A percentile compares a stretch with the other conserved stretches of the same genome.
Evolutionary conservation across 257 asterid species (phyloP).

Genomic region (Handroanthus guayacan): DNA sequence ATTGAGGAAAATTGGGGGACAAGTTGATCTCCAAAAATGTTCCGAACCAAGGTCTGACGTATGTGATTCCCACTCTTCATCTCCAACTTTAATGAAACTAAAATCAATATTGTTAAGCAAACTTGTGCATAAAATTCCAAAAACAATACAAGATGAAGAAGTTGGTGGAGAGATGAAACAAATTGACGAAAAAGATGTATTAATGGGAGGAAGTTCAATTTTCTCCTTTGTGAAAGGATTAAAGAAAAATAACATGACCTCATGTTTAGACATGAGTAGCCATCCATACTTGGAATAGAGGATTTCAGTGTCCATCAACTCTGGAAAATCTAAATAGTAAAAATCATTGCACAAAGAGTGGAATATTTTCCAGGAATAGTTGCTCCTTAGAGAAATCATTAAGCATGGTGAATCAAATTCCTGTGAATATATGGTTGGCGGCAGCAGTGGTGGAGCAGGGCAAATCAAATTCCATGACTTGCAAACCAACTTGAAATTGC

Average conservation of each 20-base stretch:
- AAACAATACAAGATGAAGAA: neutral
- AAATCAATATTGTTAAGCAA: fast-evolving
- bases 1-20: neutral
- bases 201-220: neutral
- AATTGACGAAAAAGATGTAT: neutral
- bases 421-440: too few relatives aligned
- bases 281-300: neutral
- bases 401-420: too few relatives aligned
- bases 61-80: neutral
- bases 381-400: too few relatives aligned
- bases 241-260: neutral
- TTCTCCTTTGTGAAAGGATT: conserved; percentile 1
- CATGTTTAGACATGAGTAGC: neutral
- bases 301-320: neutral
- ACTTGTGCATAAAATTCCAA: neutral
- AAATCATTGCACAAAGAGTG: neutral
- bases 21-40: neutral
- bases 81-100: neutral
- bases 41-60: neutral
- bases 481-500: too few relatives aligned
- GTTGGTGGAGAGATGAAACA: conserved; percentile 17
- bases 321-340: neutral
- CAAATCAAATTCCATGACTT: too few relatives aligned
- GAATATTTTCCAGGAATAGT: too few relatives aligned
- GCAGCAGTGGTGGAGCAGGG: too few relatives aligned